Evolutionary conservation across 768 basidiomycete species (phyloP), one percentile per base, ranked within the genome.

Genomic region (Russula vinacea): DNA sequence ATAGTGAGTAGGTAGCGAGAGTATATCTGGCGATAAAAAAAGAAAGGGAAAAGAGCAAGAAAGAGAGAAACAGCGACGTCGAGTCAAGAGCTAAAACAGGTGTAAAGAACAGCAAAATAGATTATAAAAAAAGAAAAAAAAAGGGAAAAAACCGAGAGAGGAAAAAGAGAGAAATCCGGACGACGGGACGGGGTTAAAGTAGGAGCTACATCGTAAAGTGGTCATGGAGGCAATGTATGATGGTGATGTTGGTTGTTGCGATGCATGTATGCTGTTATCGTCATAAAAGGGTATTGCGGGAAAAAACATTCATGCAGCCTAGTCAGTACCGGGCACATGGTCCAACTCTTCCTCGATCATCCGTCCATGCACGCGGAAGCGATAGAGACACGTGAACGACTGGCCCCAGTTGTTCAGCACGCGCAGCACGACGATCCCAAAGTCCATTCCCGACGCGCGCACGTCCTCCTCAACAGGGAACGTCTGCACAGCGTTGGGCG

Each of bases 321-420:
- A 14, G 35, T 61, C 37, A 5, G 24, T 49, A 8, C 51, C 62
- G 13, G 56, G 26, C n/a, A 16, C 29, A 24, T 37, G 40, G 2
- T 64, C 47, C 26, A 32, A 19, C 42, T 68, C 61, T 13, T 29
- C 29, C 29, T 67, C 66, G 17, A 85, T 70, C 60, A 73, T 78
- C 68, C 83, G 77, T 17, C 91, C 91, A 70, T 92, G 90, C 35
- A 91, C 89, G 49, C 91, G 83, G 76, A 93, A 78, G 50, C 91
- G 85, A 75, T 94, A 98, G 44, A 98, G 75, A 74, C 96, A 98
- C 0, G 95, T 97, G 72, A 83, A 92, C 62, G 88, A 85, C 7
- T 81, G 79, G 47, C 95, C 96, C 88, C 94, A 98, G 72, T 98
- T 98, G 72, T 79, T 89, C 75, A 85, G 80, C 69, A 98, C 79